Evolutionary conservation across 305 asterid species (phyloP).

Genomic region (Fraxinus nigra): DNA sequence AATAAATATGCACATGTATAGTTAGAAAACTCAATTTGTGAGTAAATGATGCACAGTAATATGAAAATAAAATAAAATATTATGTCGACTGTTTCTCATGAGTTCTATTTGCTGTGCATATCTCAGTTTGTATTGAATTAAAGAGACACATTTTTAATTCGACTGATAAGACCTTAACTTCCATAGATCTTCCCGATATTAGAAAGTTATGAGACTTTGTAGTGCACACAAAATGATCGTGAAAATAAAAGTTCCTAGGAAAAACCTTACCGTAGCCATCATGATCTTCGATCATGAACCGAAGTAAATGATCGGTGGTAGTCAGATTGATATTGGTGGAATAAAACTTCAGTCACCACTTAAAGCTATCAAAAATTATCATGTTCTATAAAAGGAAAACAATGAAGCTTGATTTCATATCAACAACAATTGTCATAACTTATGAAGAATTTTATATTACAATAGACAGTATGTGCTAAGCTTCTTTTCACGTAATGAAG

Average conservation of each 20-base stretch:
- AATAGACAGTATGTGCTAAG: background rate
- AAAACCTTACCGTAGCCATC: constrained; percentile 69
- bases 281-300: constrained; percentile 70
- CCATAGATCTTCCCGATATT: no score
- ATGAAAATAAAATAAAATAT: constrained; percentile 16
- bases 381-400: background rate
- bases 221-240: background rate
- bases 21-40: background rate
- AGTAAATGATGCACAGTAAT: constrained; percentile 3
- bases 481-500: background rate
- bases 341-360: constrained; percentile 73
- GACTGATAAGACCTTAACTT: no score
- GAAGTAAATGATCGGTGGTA: constrained; percentile 73
- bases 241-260: constrained; percentile 7
- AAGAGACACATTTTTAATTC: no score
- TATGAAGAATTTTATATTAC: background rate
- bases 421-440: background rate
- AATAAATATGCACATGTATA: constrained; percentile 13
- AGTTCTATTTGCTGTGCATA: constrained; percentile 87
- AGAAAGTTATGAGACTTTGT: background rate
- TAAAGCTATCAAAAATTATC: constrained; percentile 5
- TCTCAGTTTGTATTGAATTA: constrained; percentile 27
- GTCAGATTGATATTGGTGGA: constrained; percentile 88
- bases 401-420: background rate
- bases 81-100: constrained; percentile 81